Percentiles rank a stretch among this genome's conserved stretches.
Conservation (phyloP, 495 filamentous ascomycete species). For the Podospora anserina region DNA sequence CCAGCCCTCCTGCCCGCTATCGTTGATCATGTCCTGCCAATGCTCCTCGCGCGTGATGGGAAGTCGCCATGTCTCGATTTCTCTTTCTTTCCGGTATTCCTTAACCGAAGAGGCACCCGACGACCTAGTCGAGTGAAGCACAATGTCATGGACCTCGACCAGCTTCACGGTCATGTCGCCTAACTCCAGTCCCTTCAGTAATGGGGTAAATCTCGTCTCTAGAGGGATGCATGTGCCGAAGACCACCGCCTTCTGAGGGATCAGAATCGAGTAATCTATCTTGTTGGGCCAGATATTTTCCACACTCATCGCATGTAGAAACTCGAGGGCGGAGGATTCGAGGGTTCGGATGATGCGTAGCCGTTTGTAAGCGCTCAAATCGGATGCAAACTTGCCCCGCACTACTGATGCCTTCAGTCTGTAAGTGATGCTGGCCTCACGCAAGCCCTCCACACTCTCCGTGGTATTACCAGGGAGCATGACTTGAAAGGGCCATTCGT, state of each 20-base stretch:
- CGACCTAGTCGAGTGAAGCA: conserved; percentile 38
- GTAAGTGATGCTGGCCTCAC: conserved; percentile 78
- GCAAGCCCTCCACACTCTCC: conserved; percentile 86
- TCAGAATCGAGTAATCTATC: conserved; percentile 83
- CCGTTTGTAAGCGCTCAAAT: conserved; percentile 72
- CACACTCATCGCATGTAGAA: conserved; percentile 85
- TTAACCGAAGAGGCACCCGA: conserved; percentile 48
- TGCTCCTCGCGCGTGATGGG: conserved; percentile 56
- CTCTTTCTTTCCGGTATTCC: conserved; percentile 59
- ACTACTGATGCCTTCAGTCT: conserved; percentile 83
- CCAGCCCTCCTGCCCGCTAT: conserved; percentile 70
- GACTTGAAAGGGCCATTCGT: conserved; percentile 87
- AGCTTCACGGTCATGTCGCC: conserved; percentile 71
- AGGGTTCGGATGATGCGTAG: conserved; percentile 85
- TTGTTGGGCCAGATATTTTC: conserved; percentile 96
- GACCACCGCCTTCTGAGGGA: conserved; percentile 85
- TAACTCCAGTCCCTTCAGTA: conserved; percentile 82
- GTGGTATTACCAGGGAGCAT: conserved; percentile 69
- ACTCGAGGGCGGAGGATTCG: conserved; percentile 73
- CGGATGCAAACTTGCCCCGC: conserved; percentile 74
- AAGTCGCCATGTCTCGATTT: conserved; percentile 61
- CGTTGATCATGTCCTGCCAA: conserved; percentile 65
- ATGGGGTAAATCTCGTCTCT: conserved; percentile 74
- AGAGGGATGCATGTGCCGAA: conserved; percentile 80
- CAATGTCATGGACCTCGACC: conserved; percentile 72